Percentiles rank a stretch among this genome's conserved stretches.
phyloP scores from a whole-genome alignment of 768 basidiomycete genomes.

The Tricholoma sp. region DNA sequence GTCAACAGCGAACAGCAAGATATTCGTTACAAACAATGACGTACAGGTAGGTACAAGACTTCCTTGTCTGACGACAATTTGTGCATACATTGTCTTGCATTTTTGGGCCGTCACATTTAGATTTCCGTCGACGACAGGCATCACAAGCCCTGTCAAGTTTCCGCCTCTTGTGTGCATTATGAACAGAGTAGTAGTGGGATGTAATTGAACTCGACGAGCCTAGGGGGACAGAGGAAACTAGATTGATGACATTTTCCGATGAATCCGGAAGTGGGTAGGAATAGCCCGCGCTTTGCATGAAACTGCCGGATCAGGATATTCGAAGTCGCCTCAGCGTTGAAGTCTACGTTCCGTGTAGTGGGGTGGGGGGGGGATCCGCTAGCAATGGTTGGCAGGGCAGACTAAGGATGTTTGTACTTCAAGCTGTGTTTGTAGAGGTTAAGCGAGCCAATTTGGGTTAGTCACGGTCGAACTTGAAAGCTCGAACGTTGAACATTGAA shows the following conservation, averaged over 20 bases:
- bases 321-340: not conserved
- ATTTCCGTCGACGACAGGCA: constrained; percentile 52
- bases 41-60: constrained; percentile 57
- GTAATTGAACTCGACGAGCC: not conserved
- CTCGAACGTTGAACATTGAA: not conserved
- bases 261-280: constrained; percentile 8
- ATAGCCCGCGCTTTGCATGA: not conserved
- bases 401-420: too few species aligned
- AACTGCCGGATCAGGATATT: not conserved
- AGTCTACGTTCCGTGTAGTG: not conserved
- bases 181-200: not conserved
- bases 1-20: not conserved
- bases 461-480: too few species aligned
- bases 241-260: constrained; percentile 5
- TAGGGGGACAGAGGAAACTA: not conserved
- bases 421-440: too few species aligned
- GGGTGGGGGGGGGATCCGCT: not conserved
- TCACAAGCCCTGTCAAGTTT: constrained; percentile 57
- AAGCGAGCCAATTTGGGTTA: too few species aligned
- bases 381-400: not conserved
- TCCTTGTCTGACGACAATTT: constrained; percentile 48
- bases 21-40: constrained; percentile 16
- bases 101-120: constrained; percentile 55
- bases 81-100: constrained; percentile 48
- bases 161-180: constrained; percentile 30